A percentile compares a stretch with the other conserved stretches of the same genome.
These are phyloP conservation scores for Aegilops sharonensis DNA, from an alignment of 176 grass and related monocot genomes.

Conservation along the genomic window DNA sequence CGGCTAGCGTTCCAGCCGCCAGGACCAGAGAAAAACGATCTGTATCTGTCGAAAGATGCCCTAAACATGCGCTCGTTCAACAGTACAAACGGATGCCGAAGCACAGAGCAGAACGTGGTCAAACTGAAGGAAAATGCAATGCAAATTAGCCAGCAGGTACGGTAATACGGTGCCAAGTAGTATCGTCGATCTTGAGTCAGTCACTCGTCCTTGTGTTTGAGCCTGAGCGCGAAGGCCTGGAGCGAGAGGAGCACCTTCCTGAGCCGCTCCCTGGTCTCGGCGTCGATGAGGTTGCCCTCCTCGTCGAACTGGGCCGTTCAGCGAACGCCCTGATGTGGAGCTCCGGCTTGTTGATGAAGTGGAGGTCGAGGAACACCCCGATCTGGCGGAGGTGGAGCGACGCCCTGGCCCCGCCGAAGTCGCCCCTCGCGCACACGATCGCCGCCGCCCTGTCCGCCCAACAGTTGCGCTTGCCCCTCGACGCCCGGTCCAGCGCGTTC, in stretches of 20 bases:
- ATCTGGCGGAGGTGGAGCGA: slow-evolving; percentile 57
- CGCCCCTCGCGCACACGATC: slow-evolving; percentile 38
- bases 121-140: too few species aligned
- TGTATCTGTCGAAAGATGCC: too few species aligned
- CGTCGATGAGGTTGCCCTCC: slow-evolving; percentile 51
- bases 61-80: too few species aligned
- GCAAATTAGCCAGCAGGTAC: too few species aligned
- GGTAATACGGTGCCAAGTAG: too few species aligned
- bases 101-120: too few species aligned
- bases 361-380: slow-evolving; percentile 56
- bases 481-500: too few species aligned
- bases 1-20: too few species aligned
- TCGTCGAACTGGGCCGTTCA: slow-evolving; percentile 32
- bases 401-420: slow-evolving; percentile 35
- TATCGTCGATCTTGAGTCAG: too few species aligned
- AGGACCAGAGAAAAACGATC: too few species aligned
- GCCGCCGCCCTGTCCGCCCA: slow-evolving; percentile 25
- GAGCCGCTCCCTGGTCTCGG: slow-evolving; percentile 38
- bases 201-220: neutral
- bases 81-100: too few species aligned
- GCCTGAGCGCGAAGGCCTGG: neutral
- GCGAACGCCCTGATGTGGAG: slow-evolving; percentile 35
- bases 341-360: slow-evolving; percentile 80
- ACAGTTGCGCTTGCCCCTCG: too few species aligned
- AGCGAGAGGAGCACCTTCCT: neutral